A percentile compares a stretch with the other conserved stretches of the same genome.
Evolutionary conservation across 108 stramenopile genomes (phyloP).

Genomic region (Nitzschia palea): DNA sequence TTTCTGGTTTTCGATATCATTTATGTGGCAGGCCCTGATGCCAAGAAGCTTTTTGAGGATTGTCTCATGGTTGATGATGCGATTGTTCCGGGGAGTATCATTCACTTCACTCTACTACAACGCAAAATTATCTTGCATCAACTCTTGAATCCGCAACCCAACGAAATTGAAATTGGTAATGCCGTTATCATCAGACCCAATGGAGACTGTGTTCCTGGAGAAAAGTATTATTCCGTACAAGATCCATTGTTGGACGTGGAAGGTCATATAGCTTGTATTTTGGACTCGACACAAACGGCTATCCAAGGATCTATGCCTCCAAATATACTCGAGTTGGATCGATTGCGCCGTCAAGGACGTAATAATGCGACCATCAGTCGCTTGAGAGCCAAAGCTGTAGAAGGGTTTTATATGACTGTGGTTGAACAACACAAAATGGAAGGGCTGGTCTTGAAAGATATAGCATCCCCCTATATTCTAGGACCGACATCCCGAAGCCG

Average conservation of each 20-base stretch:
- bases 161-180: slow-evolving; percentile 62
- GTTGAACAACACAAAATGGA: slow-evolving; percentile 69
- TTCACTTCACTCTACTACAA: slow-evolving; percentile 57
- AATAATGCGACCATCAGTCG: slow-evolving; percentile 51
- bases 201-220: slow-evolving; percentile 55
- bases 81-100: slow-evolving; percentile 54
- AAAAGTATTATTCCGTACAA: slow-evolving; percentile 54
- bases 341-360: slow-evolving; percentile 24
- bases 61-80: slow-evolving; percentile 25
- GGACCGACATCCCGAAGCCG: slow-evolving; percentile 47
- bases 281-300: slow-evolving; percentile 60
- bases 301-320: slow-evolving; percentile 26
- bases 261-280: slow-evolving; percentile 31
- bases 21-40: slow-evolving; percentile 69
- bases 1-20: slow-evolving; percentile 72
- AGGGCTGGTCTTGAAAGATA: slow-evolving; percentile 81
- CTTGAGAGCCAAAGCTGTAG: slow-evolving; percentile 53
- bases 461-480: slow-evolving; percentile 69
- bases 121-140: slow-evolving; percentile 68
- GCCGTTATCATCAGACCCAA: slow-evolving; percentile 69
- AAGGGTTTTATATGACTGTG: slow-evolving; percentile 56
- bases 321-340: slow-evolving; percentile 22
- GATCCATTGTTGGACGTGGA: slow-evolving; percentile 26
- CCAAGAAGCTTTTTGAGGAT: slow-evolving; percentile 39
- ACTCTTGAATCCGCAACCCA: slow-evolving; percentile 56